A percentile compares a stretch with the other conserved stretches of the same genome.
Conservation (phyloP, 495 filamentous ascomycete species). For the Copromyces sp. region DNA sequence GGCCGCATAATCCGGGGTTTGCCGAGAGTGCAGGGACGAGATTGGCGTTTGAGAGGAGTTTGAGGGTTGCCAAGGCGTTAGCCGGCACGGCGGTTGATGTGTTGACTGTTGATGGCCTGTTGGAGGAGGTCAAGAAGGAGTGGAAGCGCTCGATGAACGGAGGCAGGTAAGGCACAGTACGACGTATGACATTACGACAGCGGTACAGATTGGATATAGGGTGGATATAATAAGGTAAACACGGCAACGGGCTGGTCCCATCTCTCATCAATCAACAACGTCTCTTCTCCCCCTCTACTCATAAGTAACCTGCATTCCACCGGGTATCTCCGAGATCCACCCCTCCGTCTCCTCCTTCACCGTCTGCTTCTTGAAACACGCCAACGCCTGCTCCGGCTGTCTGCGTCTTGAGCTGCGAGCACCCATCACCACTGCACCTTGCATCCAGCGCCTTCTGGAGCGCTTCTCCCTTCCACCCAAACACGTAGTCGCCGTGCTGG, state of each 20-base stretch:
- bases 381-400: conserved; percentile 19
- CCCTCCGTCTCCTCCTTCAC: conserved; percentile 26
- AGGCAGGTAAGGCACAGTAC: background rate
- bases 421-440: conserved; percentile 31
- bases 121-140: conserved; percentile 29
- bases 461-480: conserved; percentile 41
- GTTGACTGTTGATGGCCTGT: conserved; percentile 32
- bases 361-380: conserved; percentile 23
- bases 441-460: conserved; percentile 41
- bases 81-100: conserved; percentile 47
- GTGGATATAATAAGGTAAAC: background rate
- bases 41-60: conserved; percentile 39
- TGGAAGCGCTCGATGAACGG: conserved; percentile 8
- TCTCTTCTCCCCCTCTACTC: background rate
- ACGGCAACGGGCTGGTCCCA: background rate
- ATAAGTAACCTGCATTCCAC: conserved; percentile 5
- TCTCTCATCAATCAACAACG: background rate
- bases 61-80: conserved; percentile 46
- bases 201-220: background rate
- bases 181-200: background rate
- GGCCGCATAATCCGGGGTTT: conserved; percentile 54
- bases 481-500: conserved; percentile 43
- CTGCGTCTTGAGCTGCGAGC: conserved; percentile 27
- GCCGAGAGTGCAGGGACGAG: conserved; percentile 44
- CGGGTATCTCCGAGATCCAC: conserved; percentile 14